phyloP scores from a whole-genome alignment of 495 filamentous ascomycete species.

The Daldinia bambusicola region DNA sequence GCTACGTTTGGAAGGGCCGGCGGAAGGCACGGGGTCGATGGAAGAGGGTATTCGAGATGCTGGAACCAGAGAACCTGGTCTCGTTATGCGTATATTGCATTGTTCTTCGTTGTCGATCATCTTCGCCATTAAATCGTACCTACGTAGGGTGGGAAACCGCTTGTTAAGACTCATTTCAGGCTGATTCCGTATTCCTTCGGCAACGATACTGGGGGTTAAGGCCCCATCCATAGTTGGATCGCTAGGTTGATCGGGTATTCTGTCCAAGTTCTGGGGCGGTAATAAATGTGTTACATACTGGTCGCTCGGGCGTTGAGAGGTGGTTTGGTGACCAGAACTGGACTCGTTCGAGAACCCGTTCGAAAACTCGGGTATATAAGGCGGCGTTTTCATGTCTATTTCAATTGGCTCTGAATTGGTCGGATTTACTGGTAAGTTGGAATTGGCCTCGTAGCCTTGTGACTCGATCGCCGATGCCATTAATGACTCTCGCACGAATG shows the following conservation, averaged over 20 bases:
- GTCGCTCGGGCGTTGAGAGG: slow-evolving; percentile 11
- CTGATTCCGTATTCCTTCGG: slow-evolving; percentile 25
- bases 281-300: slow-evolving; percentile 10
- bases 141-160: slow-evolving; percentile 32
- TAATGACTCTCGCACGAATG: slow-evolving; percentile 40
- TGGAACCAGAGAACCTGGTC: slow-evolving; percentile 29
- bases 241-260: background rate
- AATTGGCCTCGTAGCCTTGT: slow-evolving; percentile 8
- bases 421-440: slow-evolving; percentile 1
- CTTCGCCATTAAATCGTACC: slow-evolving; percentile 44
- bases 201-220: background rate
- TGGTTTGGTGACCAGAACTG: slow-evolving; percentile 11
- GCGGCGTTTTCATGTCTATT: slow-evolving; percentile 21
- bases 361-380: slow-evolving; percentile 11
- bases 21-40: slow-evolving; percentile 3
- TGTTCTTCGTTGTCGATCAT: slow-evolving; percentile 53
- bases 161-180: slow-evolving; percentile 32
- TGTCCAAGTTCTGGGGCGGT: slow-evolving; percentile 8
- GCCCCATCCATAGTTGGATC: slow-evolving; percentile 4
- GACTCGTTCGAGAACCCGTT: slow-evolving; percentile 14
- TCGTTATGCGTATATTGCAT: slow-evolving; percentile 50
- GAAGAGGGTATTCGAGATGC: slow-evolving; percentile 16
- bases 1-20: slow-evolving; percentile 34
- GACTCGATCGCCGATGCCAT: slow-evolving; percentile 1
- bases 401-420: slow-evolving; percentile 16